Percentiles rank a stretch among this genome's conserved stretches.
These are phyloP conservation scores for Colletotrichum somersetense DNA, from an alignment of 2,329 filamentous ascomycete genomes.

Conservation along the genomic window DNA sequence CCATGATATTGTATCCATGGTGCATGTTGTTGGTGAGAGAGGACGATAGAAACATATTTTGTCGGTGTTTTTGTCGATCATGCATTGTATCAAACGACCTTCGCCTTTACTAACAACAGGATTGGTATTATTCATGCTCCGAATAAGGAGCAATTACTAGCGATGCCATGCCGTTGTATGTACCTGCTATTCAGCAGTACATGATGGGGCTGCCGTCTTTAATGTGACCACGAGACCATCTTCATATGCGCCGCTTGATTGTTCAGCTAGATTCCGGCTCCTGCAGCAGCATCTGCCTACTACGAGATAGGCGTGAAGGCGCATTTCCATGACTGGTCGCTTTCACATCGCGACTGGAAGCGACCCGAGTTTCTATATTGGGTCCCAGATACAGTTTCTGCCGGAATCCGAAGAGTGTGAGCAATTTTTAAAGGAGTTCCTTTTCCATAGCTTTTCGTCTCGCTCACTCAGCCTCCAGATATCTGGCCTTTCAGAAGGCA, in stretches of 20 bases:
- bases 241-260: background rate
- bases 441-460: background rate
- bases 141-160: too few relatives aligned
- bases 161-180: background rate
- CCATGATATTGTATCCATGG: background rate
- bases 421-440: fast-evolving
- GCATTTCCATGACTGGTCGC: background rate
- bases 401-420: too few relatives aligned
- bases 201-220: background rate
- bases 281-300: background rate
- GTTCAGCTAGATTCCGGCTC: background rate
- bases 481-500: background rate
- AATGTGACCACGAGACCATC: background rate
- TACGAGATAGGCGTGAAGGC: background rate
- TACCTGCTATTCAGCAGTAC: background rate
- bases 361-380: too few relatives aligned
- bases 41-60: background rate
- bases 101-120: background rate
- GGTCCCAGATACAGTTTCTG: background rate
- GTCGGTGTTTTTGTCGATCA: background rate
- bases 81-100: background rate
- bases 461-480: background rate
- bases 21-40: too few relatives aligned
- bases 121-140: background rate
- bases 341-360: background rate